Conservation (phyloP, 495 filamentous ascomycete species). For the Pyrenula massariospora region DNA sequence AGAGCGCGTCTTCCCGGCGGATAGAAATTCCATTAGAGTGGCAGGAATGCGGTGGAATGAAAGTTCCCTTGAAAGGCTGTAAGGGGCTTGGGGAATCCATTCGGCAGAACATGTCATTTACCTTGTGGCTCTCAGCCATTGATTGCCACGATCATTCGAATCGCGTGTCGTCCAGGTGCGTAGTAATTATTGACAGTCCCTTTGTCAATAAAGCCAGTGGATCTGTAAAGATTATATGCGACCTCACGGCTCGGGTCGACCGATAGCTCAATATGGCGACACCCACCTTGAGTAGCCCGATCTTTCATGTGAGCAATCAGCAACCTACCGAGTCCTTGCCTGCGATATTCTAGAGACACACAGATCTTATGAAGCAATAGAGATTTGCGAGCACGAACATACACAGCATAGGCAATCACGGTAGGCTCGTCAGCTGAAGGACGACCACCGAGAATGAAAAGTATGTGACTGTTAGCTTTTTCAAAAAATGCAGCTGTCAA, state of each 20-base stretch:
- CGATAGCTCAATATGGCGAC: constrained; percentile 46
- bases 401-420: constrained; percentile 42
- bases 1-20: not conserved
- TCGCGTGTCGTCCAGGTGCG: constrained; percentile 39
- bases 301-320: constrained; percentile 35
- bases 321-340: constrained; percentile 38
- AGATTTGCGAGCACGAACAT: constrained; percentile 37
- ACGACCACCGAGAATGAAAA: constrained; percentile 26
- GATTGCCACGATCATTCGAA: constrained; percentile 46
- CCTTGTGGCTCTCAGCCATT: not conserved
- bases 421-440: not conserved
- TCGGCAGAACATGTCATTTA: not conserved
- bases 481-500: constrained; percentile 41
- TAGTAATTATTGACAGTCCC: constrained; percentile 45
- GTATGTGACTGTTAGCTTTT: constrained; percentile 43
- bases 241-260: constrained; percentile 42
- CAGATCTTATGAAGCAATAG: constrained; percentile 49
- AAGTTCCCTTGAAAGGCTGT: not conserved
- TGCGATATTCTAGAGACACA: constrained; percentile 36
- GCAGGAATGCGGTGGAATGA: not conserved
- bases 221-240: constrained; percentile 37
- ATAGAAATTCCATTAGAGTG: not conserved
- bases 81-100: not conserved
- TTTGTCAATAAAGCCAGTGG: constrained; percentile 37
- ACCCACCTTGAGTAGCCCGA: constrained; percentile 38